Conservation (phyloP, 2,329 filamentous ascomycete genomes). For the Xylariaceae sp. region DNA sequence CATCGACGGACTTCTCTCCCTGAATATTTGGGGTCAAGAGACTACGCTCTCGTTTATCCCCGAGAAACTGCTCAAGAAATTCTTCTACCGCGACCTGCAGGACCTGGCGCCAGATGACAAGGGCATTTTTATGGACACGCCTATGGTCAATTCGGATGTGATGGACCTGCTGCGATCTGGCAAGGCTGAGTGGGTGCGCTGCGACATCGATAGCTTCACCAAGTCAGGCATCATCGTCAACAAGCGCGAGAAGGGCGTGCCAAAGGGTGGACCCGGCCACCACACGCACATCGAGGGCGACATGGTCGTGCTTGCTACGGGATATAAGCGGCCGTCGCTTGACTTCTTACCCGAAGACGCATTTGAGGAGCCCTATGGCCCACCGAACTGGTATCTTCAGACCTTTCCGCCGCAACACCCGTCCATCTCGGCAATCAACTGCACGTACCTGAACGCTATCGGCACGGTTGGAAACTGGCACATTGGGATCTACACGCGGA, state of each 20-base stretch:
- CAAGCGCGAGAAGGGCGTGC: constrained; percentile 70
- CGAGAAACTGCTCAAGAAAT: constrained; percentile 70
- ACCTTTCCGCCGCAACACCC: constrained; percentile 77
- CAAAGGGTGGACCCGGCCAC: constrained; percentile 72
- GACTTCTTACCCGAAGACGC: constrained; percentile 73
- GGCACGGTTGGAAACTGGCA: constrained; percentile 86
- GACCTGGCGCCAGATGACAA: constrained; percentile 71
- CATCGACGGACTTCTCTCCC: constrained; percentile 70
- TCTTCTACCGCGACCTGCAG: constrained; percentile 82
- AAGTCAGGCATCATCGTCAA: constrained; percentile 71
- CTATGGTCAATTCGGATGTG: constrained; percentile 84
- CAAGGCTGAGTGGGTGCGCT: constrained; percentile 76
- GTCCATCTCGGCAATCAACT: constrained; percentile 77
- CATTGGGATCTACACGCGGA: constrained; percentile 85
- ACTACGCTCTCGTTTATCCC: constrained; percentile 77
- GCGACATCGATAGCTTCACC: constrained; percentile 72
- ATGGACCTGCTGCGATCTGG: constrained; percentile 74
- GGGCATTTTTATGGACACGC: constrained; percentile 81
- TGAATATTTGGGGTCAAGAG: constrained; percentile 80
- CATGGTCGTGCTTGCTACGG: constrained; percentile 81
- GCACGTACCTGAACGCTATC: constrained; percentile 78
- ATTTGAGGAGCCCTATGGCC: constrained; percentile 72
- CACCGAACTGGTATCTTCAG: constrained; percentile 88
- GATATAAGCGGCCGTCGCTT: constrained; percentile 74
- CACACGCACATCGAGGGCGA: constrained; percentile 71